These are phyloP conservation scores for Salvia sclarea DNA, from an alignment of 305 asterid genomes.

Conservation along the genomic window DNA sequence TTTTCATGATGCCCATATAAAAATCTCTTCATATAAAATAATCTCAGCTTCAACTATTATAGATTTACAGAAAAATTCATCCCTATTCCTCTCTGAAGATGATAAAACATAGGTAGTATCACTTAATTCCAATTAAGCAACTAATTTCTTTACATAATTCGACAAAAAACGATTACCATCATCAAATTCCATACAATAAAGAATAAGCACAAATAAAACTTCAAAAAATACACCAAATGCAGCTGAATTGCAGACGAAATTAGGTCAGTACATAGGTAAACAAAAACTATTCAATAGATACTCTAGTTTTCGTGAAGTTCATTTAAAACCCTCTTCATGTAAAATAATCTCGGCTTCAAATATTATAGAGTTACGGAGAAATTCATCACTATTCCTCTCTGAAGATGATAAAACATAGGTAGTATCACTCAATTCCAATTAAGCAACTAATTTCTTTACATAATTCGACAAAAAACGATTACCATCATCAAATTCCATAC, in stretches of 20 bases:
- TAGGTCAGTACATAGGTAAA: slow-evolving; percentile 31
- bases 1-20: neutral
- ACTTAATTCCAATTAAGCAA: neutral
- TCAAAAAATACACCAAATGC: neutral
- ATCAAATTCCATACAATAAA: slow-evolving; percentile 3
- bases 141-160: neutral
- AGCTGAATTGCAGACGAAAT: slow-evolving; percentile 14
- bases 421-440: neutral
- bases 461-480: neutral
- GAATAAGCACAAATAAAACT: neutral
- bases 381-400: too few relatives aligned
- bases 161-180: neutral
- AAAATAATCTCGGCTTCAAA: neutral
- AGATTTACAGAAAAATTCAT: too few relatives aligned
- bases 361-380: too few relatives aligned
- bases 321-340: neutral
- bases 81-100: too few relatives aligned
- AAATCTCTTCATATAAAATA: slow-evolving; percentile 1
- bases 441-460: neutral
- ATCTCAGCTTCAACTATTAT: neutral
- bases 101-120: neutral
- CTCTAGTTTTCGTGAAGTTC: neutral
- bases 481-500: neutral
- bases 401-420: neutral
- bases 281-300: slow-evolving; percentile 2